phyloP scores from a whole-genome alignment of 2,329 filamentous ascomycete species.

The Neocatenulostroma microsporum region DNA sequence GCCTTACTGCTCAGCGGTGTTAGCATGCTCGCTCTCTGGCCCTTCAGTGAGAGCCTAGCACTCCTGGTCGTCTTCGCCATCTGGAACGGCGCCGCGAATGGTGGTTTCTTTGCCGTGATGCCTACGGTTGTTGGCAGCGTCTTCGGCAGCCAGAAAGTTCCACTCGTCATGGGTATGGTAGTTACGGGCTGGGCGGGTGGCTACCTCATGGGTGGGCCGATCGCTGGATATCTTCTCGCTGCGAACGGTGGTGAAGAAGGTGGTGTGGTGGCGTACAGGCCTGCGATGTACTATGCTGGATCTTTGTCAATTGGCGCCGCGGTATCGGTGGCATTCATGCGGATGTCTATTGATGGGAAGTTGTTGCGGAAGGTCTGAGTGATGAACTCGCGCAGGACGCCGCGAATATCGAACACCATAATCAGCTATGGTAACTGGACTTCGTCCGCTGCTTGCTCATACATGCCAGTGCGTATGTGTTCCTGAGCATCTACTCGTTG shows the following conservation, averaged over 20 bases:
- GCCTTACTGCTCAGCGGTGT: conserved; percentile 47
- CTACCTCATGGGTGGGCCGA: conserved; percentile 53
- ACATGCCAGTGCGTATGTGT: too few relatives aligned
- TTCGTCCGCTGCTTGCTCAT: too few relatives aligned
- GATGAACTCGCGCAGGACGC: too few relatives aligned
- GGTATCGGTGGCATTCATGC: neutral
- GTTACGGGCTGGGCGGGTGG: conserved; percentile 54
- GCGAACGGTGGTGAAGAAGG: conserved; percentile 18
- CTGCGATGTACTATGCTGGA: conserved; percentile 55
- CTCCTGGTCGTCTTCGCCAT: conserved; percentile 52
- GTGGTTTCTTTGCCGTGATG: conserved; percentile 57
- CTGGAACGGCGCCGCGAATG: conserved; percentile 54
- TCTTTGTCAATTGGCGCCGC: neutral
- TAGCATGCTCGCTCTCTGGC: conserved; percentile 58
- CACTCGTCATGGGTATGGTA: conserved; percentile 49
- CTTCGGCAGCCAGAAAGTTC: conserved; percentile 49
- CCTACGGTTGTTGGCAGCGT: conserved; percentile 55
- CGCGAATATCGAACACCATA: too few relatives aligned
- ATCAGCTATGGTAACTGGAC: too few relatives aligned
- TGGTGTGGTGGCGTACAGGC: conserved; percentile 48
- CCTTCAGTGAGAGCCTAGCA: conserved; percentile 47
- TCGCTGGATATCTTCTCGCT: conserved; percentile 51
- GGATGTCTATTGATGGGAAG: neutral
- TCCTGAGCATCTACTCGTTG: too few relatives aligned
- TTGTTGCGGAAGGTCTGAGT: too few relatives aligned